A percentile compares a stretch with the other conserved stretches of the same genome.
Conservation (phyloP, 1,284 basidiomycete genomes). For the Cryptococcus sp. region DNA sequence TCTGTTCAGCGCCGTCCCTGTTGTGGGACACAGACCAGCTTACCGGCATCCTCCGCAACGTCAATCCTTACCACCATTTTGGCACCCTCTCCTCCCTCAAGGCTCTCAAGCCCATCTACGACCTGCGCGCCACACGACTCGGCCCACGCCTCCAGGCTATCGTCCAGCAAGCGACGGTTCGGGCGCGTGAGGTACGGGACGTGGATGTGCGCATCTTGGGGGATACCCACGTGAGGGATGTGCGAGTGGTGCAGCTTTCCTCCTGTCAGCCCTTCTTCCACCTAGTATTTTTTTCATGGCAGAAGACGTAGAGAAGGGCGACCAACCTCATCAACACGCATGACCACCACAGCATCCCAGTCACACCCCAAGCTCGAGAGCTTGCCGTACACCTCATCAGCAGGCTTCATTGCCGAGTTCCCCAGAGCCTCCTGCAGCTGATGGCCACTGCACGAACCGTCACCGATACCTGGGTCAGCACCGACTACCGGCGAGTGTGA, state of each 20-base stretch:
- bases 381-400: slow-evolving; percentile 37
- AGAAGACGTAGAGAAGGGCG: not conserved
- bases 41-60: slow-evolving; percentile 17
- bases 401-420: slow-evolving; percentile 26
- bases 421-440: slow-evolving; percentile 25
- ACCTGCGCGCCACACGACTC: slow-evolving; percentile 35
- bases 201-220: slow-evolving; percentile 30
- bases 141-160: slow-evolving; percentile 33
- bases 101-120: slow-evolving; percentile 10
- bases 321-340: slow-evolving; percentile 32
- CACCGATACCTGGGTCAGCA: not conserved
- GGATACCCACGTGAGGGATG: slow-evolving; percentile 9
- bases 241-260: slow-evolving; percentile 42
- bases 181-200: slow-evolving; percentile 36
- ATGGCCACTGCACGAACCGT: slow-evolving; percentile 1
- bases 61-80: slow-evolving; percentile 26
- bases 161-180: slow-evolving; percentile 21
- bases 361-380: slow-evolving; percentile 41
- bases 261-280: not conserved
- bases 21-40: slow-evolving; percentile 4
- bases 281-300: not conserved
- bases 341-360: slow-evolving; percentile 36
- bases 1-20: not conserved
- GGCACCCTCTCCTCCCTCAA: slow-evolving; percentile 1
- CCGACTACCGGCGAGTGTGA: not conserved